Evolutionary conservation across 306 rosid species (phyloP).

Genomic region (Medicago lupulina): DNA sequence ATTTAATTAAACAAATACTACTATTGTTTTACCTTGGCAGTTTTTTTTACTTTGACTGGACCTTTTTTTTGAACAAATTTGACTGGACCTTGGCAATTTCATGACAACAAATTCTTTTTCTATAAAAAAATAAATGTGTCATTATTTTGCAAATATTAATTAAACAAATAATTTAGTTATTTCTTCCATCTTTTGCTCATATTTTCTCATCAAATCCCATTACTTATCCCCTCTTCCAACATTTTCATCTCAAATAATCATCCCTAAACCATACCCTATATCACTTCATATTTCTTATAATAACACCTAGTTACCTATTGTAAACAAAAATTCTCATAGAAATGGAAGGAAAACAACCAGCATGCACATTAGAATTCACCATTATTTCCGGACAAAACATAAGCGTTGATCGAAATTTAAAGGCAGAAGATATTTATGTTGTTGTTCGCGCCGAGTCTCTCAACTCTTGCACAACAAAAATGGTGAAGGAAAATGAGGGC

Average conservation of each 20-base stretch:
- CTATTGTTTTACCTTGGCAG: too few species aligned
- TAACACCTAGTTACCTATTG: neutral
- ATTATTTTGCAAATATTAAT: neutral
- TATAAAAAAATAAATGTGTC: neutral
- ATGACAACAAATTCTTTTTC: too few species aligned
- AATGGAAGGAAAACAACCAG: constrained; percentile 27
- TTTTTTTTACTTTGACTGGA: too few species aligned
- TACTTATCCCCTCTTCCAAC: constrained; percentile 8
- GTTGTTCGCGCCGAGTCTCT: constrained; percentile 48
- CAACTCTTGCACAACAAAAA: constrained; percentile 39
- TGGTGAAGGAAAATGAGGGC: constrained; percentile 38
- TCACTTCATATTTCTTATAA: neutral
- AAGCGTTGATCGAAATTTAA: constrained; percentile 5
- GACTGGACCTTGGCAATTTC: too few species aligned
- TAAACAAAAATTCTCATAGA: neutral
- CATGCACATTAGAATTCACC: constrained; percentile 52
- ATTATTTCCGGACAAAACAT: constrained; percentile 59
- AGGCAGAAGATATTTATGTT: constrained; percentile 46
- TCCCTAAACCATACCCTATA: neutral
- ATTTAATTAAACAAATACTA: too few species aligned
- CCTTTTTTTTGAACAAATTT: too few species aligned
- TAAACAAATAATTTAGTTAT: neutral
- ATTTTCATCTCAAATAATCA: constrained; percentile 19
- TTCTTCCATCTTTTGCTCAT: neutral
- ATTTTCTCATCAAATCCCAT: neutral